Evolutionary conservation across 345 rosid genomes (phyloP), one percentile per base, ranked within the genome.

Genomic region (Hypericum perforatum): DNA sequence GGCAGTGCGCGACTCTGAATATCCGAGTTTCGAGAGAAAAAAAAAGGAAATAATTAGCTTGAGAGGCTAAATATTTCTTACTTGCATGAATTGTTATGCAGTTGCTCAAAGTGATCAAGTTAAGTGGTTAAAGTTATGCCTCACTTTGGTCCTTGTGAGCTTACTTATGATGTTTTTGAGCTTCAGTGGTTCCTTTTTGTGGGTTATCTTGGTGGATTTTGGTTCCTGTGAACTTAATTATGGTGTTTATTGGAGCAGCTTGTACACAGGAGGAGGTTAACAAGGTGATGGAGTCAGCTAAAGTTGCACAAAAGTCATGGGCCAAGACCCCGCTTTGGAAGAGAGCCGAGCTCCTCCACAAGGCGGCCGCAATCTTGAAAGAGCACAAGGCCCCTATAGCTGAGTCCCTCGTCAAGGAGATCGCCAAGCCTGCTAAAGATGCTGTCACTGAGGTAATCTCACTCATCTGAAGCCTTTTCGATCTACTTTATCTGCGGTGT

Each of bases 371-470:
- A 0, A 76, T 92, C 37, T 82, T 92, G 44, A 92, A 88, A 70
- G 83, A 77, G 58, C 88, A 88, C 76, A 92, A 84, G 65, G 67
- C 74, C 41, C 85, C 95, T 9, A 77, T 92, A 49, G 94, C 95
- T 8, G 97, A 88, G 57, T 92, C 94, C 65, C 76, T 92, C 16
- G 86, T 92, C 15, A 88, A 92, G 52, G 96, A 92, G 69, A 92
- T 92, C 40, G 96, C 98, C n/a, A 92, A 92, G 73, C 98, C 98
- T 7, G 96, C 96, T 29, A 92, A 92, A 76, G 98, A 92, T 61
- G 77, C 98, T 8, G 76, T 77, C 40, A 74, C 98, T 9, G 98
- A 92, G 88, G 96, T 85, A 46, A 22, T 22, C 32, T 4, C 2
- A 4, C 32, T 22, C 4, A 4, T 22, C 32, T 4, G 32, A 4